These are phyloP conservation scores for Haematococcus lacustris DNA, from an alignment of 139 green algal species.

Conservation along the genomic window DNA sequence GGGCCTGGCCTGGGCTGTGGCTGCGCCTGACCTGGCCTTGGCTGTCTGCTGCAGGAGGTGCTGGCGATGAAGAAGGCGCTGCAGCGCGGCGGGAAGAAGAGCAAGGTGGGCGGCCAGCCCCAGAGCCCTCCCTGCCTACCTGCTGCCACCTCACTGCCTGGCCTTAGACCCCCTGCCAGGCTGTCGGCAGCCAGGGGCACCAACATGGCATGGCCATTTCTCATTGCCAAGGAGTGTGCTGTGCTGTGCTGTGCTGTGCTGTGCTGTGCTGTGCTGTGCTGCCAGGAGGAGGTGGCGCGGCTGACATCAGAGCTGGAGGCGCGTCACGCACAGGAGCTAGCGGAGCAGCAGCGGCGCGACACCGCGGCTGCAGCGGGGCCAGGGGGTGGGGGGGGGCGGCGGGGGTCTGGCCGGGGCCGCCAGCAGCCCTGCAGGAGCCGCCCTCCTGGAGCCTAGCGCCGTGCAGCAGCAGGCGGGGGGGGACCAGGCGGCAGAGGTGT, in stretches of 20 bases:
- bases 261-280: background rate
- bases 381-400: background rate
- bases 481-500: no score
- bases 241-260: background rate
- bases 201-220: no score
- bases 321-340: constrained; percentile 3
- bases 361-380: no score
- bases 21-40: no score
- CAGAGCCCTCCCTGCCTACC: background rate
- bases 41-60: constrained; percentile 44
- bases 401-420: background rate
- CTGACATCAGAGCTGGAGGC: constrained; percentile 49
- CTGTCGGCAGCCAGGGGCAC: no score
- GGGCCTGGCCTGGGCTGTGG: no score
- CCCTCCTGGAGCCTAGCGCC: no score
- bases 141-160: background rate
- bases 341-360: no score
- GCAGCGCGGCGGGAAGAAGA: constrained; percentile 69
- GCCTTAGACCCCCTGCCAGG: no score
- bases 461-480: no score
- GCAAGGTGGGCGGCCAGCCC: constrained; percentile 38
- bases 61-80: constrained; percentile 62
- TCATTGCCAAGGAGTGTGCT: no score
- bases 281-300: constrained; percentile 53
- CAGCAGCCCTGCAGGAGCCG: background rate